Evolutionary conservation across 495 filamentous ascomycete species (phyloP).

Genomic region (Penicillium paxilli): DNA sequence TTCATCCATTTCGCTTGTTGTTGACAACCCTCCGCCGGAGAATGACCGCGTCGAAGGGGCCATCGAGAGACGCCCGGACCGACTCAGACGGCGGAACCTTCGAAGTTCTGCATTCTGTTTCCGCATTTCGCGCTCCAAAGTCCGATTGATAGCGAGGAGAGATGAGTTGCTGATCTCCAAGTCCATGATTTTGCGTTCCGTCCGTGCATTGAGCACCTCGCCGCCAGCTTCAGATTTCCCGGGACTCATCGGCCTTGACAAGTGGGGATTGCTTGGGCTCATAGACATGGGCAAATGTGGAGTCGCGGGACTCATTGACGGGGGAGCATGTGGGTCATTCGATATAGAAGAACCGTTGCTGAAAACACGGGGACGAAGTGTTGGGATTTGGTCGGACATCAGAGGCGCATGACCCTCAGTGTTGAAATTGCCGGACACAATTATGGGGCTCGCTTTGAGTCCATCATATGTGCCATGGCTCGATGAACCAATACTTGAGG

Average conservation of each 20-base stretch:
- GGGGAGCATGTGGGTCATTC: slow-evolving; percentile 28
- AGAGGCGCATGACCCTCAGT: slow-evolving; percentile 24
- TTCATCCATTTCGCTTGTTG: slow-evolving; percentile 39
- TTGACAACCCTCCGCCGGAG: slow-evolving; percentile 36
- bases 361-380: slow-evolving; percentile 39
- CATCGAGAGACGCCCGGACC: slow-evolving; percentile 70
- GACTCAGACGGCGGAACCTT: slow-evolving; percentile 76
- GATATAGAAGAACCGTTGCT: slow-evolving; percentile 40
- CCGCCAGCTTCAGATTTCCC: slow-evolving; percentile 51
- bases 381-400: slow-evolving; percentile 32
- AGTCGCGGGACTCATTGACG: slow-evolving; percentile 38
- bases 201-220: slow-evolving; percentile 76
- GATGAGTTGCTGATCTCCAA: slow-evolving; percentile 98
- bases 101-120: slow-evolving; percentile 89
- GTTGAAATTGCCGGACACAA: slow-evolving; percentile 24
- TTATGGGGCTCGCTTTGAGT: slow-evolving; percentile 37
- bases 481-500: slow-evolving; percentile 40
- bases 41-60: slow-evolving; percentile 45
- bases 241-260: slow-evolving; percentile 43
- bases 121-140: slow-evolving; percentile 84
- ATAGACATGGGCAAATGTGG: slow-evolving; percentile 32
- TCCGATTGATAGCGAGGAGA: slow-evolving; percentile 93
- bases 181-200: slow-evolving; percentile 93
- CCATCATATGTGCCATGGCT: slow-evolving; percentile 23
- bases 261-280: slow-evolving; percentile 35